Evolutionary conservation across 2,329 filamentous ascomycete species (phyloP), one percentile per base, ranked within the genome.

Genomic region (Colletotrichum lindemuthianum): DNA sequence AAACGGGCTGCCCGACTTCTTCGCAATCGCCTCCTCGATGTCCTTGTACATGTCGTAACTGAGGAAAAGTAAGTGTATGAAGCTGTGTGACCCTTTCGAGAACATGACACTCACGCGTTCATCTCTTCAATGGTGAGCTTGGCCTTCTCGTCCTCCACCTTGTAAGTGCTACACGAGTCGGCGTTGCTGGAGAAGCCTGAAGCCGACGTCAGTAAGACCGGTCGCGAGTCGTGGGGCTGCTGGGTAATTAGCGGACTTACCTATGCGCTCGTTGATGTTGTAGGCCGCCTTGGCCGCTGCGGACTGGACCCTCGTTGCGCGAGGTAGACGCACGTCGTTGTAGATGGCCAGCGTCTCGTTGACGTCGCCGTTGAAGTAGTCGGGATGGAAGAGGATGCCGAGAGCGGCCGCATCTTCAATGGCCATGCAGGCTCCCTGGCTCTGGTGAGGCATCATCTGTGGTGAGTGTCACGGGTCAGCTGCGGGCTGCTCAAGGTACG

Each of bases 41-140:
- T 88, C 84, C 57, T 78, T 78, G 70, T 85, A 81, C 84, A 88
- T 86, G 69, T 88, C 84, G 67, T 88, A 88, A 12, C 83, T 85
- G 58, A 24, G 37, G 32, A 47, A 52, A 34, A 7, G 41, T 50
- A 9, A 37, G 44, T n/a, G 39, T 24, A 24, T 24, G 24, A 24
- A 24, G 24, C 5, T 24, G 24, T 3, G 24, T 24, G 24, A 2
- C 24, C 4, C 24, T 5, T 1, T 24, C 24, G 5, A 24, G 24
- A 24, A 24, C 24, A 24, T 24, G 24, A 1, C 47, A 80, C 83
- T 78, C 77, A 86, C 79, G 80, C 79, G 65, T 91, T 90, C 87
- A 91, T 90, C 73, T 91, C 88, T 67, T 90, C 87, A 53, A 91
- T 90, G 0, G 88, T 90, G 37, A 91, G 71, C 67, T 88, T 88